These are phyloP conservation scores for Hericium alpestre DNA, from an alignment of 768 basidiomycete genomes.

Conservation along the genomic window DNA sequence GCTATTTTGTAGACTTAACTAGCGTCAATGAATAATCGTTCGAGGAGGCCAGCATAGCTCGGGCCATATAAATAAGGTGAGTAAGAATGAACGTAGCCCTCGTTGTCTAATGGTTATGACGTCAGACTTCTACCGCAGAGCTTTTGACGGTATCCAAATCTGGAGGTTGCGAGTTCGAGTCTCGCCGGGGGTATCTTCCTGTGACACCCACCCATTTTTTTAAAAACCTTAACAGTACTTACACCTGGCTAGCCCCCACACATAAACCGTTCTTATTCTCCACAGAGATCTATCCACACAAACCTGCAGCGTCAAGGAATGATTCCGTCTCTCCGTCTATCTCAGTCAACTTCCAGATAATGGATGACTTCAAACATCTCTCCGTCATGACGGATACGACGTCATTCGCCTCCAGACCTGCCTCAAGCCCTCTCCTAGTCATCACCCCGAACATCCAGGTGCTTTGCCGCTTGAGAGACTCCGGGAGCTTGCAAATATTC, in stretches of 20 bases:
- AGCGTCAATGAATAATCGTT: too few relatives aligned
- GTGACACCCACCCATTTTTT: background rate
- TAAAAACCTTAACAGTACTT: background rate
- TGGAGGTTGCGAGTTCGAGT: conserved; percentile 85
- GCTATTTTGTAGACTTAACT: too few relatives aligned
- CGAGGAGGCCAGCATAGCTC: too few relatives aligned
- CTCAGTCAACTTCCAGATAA: background rate
- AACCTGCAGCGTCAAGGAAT: too few relatives aligned
- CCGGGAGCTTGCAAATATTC: background rate
- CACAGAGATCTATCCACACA: background rate
- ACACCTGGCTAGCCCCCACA: background rate
- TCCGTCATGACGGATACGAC: background rate
- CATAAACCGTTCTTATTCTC: background rate
- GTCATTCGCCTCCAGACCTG: background rate
- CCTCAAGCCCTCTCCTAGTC: background rate
- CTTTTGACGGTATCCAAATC: conserved; percentile 27
- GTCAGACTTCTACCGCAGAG: conserved; percentile 63
- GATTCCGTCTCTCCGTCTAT: too few relatives aligned
- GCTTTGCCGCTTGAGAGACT: background rate
- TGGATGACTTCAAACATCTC: background rate
- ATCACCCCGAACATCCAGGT: background rate
- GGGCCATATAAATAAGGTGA: too few relatives aligned
- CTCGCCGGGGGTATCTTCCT: conserved; percentile 58
- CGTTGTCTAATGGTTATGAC: conserved; percentile 88
- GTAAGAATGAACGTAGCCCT: conserved; percentile 30